Conservation (phyloP, 2,329 filamentous ascomycete species). For the Oidium heveae region DNA sequence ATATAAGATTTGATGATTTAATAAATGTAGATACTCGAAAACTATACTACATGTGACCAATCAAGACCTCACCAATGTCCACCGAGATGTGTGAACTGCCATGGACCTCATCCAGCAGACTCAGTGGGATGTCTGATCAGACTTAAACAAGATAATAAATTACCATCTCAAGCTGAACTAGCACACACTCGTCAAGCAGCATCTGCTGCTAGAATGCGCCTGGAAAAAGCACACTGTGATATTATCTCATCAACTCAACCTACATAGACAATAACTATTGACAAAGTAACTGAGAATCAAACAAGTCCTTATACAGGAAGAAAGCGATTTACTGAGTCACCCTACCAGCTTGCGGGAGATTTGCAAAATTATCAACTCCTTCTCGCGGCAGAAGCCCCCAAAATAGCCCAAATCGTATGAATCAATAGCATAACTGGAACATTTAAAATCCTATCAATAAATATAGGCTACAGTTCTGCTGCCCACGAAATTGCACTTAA, state of each 20-base stretch:
- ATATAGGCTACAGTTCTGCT: neutral
- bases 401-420: neutral
- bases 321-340: neutral
- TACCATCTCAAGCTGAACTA: neutral
- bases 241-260: neutral
- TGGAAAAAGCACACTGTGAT: neutral
- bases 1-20: no score
- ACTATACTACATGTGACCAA: no score
- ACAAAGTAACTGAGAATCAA: no score
- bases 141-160: neutral
- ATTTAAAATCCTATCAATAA: neutral
- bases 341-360: neutral
- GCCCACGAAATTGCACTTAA: neutral
- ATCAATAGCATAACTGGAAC: neutral
- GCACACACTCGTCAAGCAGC: neutral
- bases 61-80: no score
- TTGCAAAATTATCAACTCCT: neutral
- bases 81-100: no score
- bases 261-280: no score
- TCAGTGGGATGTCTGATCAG: neutral
- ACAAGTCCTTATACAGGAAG: neutral
- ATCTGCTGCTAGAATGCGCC: neutral
- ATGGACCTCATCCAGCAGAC: neutral
- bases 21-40: no score
- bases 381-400: neutral